Evolutionary conservation across 768 basidiomycete species (phyloP).

Genomic region (Sporobolomyces roseus): DNA sequence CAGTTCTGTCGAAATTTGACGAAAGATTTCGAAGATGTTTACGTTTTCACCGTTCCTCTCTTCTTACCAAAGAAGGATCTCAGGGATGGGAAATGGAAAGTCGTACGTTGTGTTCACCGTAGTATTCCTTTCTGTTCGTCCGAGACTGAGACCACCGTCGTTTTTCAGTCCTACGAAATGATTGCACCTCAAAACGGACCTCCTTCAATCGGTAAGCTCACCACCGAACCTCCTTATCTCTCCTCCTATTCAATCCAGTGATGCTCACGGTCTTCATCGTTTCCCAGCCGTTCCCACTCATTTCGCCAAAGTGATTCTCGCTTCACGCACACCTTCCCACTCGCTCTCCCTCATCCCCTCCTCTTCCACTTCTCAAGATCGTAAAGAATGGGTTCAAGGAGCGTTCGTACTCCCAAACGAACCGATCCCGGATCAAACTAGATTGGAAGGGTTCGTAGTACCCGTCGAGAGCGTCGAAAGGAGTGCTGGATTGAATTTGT

Average conservation of each 20-base stretch:
- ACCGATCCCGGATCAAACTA: conserved; percentile 76
- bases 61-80: conserved; percentile 70
- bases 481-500: conserved; percentile 81
- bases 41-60: conserved; percentile 95
- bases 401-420: conserved; percentile 96
- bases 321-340: conserved; percentile 58
- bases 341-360: background rate
- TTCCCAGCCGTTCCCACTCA: conserved; percentile 82
- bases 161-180: conserved; percentile 76
- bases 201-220: conserved; percentile 30
- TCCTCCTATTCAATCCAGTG: background rate
- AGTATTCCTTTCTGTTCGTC: conserved; percentile 3
- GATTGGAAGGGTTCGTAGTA: conserved; percentile 72
- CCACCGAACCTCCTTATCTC: background rate
- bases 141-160: background rate
- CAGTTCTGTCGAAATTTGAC: conserved; percentile 92
- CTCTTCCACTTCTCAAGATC: conserved; percentile 1
- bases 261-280: too few species aligned
- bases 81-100: conserved; percentile 87
- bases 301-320: conserved; percentile 92
- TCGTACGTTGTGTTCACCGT: conserved; percentile 61
- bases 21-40: conserved; percentile 83
- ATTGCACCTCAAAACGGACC: conserved; percentile 59
- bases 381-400: conserved; percentile 71
- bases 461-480: conserved; percentile 87